phyloP scores from a whole-genome alignment of 2,329 filamentous ascomycete species.

The Alternaria dauci region DNA sequence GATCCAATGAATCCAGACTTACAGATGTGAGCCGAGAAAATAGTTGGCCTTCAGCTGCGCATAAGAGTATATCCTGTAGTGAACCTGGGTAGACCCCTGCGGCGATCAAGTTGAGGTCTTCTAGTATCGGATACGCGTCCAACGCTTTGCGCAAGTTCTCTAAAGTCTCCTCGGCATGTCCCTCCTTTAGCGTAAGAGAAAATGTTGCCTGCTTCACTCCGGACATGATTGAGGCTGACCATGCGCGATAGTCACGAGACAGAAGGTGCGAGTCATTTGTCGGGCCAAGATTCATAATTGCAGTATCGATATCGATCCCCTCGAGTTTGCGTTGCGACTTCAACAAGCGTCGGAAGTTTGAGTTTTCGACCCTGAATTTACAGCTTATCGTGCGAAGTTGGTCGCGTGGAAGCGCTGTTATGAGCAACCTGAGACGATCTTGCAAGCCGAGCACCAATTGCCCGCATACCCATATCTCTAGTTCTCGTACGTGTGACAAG shows the following conservation, averaged over 20 bases:
- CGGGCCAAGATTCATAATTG: not conserved
- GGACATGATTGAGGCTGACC: not conserved
- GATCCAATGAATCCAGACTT: not conserved
- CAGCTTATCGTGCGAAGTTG: not conserved
- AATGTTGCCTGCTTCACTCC: not conserved
- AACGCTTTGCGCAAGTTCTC: not conserved
- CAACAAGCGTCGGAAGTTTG: not conserved
- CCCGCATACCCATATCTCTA: not conserved
- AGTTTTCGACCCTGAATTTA: not conserved
- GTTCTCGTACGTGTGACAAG: not conserved
- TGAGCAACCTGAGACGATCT: not conserved
- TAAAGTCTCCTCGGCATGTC: not conserved
- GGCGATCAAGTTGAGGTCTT: not conserved
- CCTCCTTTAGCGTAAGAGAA: fast-evolving
- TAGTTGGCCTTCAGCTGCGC: not conserved
- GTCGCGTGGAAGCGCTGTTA: not conserved
- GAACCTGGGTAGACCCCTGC: fast-evolving
- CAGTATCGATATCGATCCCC: not conserved
- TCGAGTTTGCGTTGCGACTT: not conserved
- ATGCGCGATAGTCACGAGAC: not conserved
- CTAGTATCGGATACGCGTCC: fast-evolving
- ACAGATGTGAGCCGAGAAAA: not conserved
- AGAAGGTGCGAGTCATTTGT: not conserved
- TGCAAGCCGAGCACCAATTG: not conserved
- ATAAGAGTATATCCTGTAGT: not conserved